These are phyloP conservation scores for Pythium coloratum DNA, from an alignment of 352 stramenopile genomes.

Conservation along the genomic window DNA sequence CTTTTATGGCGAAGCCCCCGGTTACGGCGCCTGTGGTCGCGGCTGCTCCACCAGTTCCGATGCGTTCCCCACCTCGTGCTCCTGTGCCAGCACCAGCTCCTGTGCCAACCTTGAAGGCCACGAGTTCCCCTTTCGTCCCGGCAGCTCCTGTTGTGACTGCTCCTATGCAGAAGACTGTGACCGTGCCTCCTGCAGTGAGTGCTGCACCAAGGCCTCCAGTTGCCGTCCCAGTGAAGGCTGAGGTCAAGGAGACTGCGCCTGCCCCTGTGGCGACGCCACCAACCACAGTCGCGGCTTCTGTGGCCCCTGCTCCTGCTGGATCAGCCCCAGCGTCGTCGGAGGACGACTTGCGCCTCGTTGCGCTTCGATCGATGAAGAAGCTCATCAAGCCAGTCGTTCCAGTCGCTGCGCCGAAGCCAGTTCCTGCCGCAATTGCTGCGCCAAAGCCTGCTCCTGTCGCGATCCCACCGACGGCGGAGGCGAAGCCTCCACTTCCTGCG, in stretches of 20 bases:
- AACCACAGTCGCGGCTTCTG: not conserved
- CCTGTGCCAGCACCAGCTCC: constrained; percentile 2
- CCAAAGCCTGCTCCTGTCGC: not conserved
- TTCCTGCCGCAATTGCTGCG: not conserved
- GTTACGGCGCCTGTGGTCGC: not conserved
- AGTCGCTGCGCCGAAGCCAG: constrained; percentile 6
- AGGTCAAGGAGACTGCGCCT: constrained; percentile 6
- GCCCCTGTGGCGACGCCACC: not conserved
- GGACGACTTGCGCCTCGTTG: constrained; percentile 64
- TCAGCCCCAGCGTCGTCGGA: constrained; percentile 22
- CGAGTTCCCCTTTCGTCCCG: not conserved
- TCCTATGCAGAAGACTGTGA: not conserved
- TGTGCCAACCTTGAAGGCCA: constrained; percentile 17
- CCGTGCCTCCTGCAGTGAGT: not conserved
- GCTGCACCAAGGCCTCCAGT: constrained; percentile 15
- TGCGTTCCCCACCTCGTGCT: not conserved
- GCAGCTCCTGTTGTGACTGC: constrained; percentile 9
- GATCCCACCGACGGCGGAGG: constrained; percentile 8
- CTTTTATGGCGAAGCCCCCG: not conserved
- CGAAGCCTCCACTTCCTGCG: constrained; percentile 20
- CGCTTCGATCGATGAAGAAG: constrained; percentile 72
- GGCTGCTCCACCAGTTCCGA: constrained; percentile 1
- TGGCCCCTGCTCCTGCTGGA: not conserved
- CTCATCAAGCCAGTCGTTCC: constrained; percentile 23
- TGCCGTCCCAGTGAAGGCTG: constrained; percentile 16